A percentile compares a stretch with the other conserved stretches of the same genome.
phyloP scores from a whole-genome alignment of 2,329 filamentous ascomycete genomes.

The Amylocarpus encephaloides region DNA sequence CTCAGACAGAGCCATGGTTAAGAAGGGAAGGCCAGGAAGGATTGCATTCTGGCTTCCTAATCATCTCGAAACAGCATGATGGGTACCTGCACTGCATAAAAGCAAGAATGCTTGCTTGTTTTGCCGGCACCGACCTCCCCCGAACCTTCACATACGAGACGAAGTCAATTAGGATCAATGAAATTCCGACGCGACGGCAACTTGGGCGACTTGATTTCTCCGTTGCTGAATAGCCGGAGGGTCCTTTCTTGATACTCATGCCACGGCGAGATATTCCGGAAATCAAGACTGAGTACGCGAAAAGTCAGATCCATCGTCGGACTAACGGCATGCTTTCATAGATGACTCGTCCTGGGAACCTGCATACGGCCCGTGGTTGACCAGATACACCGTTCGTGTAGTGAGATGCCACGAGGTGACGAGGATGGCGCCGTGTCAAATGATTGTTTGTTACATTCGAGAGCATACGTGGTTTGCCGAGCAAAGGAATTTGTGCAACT shows the following conservation, averaged over 20 bases:
- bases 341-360: neutral
- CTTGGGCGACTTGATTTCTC: neutral
- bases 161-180: neutral
- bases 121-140: neutral
- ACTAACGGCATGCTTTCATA: too few species aligned
- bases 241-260: neutral
- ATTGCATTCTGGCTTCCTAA: neutral
- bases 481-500: neutral
- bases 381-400: neutral
- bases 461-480: neutral
- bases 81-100: neutral
- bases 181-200: neutral
- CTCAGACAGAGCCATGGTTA: neutral
- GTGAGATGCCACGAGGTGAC: neutral
- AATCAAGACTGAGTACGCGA: neutral
- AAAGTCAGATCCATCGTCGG: neutral
- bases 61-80: constrained; percentile 1
- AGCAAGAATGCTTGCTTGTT: neutral
- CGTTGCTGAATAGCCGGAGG: neutral
- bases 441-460: neutral
- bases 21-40: neutral
- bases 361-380: neutral
- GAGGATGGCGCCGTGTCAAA: neutral
- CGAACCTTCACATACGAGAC: neutral
- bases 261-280: neutral